Base-by-base conservation (phyloP, 768 basidiomycete species). In the Mrakia frigida region DNA sequence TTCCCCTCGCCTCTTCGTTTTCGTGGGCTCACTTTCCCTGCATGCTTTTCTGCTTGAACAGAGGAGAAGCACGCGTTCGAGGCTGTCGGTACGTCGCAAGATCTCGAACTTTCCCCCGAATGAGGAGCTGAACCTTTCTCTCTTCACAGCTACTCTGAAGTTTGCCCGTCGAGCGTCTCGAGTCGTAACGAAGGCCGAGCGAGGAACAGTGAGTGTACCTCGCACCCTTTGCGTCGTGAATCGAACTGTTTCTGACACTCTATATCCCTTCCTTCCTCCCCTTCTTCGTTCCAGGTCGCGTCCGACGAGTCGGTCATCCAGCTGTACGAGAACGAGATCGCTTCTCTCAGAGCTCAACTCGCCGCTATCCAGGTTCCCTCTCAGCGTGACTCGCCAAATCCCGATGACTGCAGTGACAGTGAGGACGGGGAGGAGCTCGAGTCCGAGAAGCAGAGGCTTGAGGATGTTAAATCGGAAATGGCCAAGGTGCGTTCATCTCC, bases 121-220 rank as follows among this genome's bases (percentile, higher is more conserved):
- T 11, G 28, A 0, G 0, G n/a, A 9, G 1, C 52, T 52, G 52
- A 43, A 9, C 18, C 43, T 21, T 25, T 25, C 18, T n/a, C 25
- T 35, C 1, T n/a, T 46, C 61, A 13, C 50, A 74, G 76, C 76
- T 7, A 83, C 83, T 3, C 77, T 84, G 33, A 84, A 84, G 76
- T 84, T 84, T 70, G 83, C 83, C 31, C 81, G 82, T 10, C 69
- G 82, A 50, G 83, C 82, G 60, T 82, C 83, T 10, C 81, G 82
- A 63, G 82, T 84, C 70, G 82, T 83, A 77, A 84, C 83, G 18
- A 81, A 82, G 70, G 83, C 83, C 10, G 80, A 81, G 75, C 82
- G 82, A 76, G 82, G 83, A 31, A 77, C 82, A 2, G 43, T 46
- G 43, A 46, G 43, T 46, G n/a, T n/a, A n/a, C n/a, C n/a, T n/a